These are phyloP conservation scores for Artemisia princeps DNA, from an alignment of 140 eudicot species.

Conservation along the genomic window DNA sequence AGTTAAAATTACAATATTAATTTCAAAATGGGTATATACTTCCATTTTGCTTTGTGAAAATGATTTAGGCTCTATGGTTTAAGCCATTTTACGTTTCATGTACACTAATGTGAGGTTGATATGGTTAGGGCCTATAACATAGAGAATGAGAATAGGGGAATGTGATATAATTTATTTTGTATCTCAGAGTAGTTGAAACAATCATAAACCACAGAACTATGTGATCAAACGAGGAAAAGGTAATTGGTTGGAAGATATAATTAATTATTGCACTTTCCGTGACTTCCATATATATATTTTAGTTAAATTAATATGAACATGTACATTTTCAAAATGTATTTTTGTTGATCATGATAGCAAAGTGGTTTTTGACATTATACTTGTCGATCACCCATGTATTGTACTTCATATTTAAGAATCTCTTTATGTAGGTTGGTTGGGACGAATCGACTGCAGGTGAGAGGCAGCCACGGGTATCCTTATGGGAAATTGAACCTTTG, in stretches of 20 bases:
- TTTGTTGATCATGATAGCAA: neutral
- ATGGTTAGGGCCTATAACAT: neutral
- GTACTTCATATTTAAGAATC: neutral
- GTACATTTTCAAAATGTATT: neutral
- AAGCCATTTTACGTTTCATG: neutral
- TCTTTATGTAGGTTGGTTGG: constrained; percentile 68
- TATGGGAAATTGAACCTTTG: constrained; percentile 87
- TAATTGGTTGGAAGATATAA: too few relatives aligned
- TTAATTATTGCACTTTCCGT: too few relatives aligned
- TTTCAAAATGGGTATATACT: neutral
- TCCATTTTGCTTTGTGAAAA: neutral
- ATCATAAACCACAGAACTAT: too few relatives aligned
- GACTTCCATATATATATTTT: too few relatives aligned
- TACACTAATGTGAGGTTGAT: neutral
- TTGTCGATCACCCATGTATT: neutral
- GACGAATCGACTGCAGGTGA: constrained; percentile 96
- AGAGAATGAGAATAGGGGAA: too few relatives aligned
- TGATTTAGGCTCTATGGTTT: neutral
- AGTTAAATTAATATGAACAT: too few relatives aligned
- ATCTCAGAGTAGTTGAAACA: too few relatives aligned
- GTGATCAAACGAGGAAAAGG: too few relatives aligned
- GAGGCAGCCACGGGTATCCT: constrained; percentile 81
- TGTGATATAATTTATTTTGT: too few relatives aligned
- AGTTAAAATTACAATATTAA: too few relatives aligned
- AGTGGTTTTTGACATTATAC: neutral